Base-by-base conservation (phyloP, 1,284 basidiomycete species). In the Fomitopsis pinicola region DNA sequence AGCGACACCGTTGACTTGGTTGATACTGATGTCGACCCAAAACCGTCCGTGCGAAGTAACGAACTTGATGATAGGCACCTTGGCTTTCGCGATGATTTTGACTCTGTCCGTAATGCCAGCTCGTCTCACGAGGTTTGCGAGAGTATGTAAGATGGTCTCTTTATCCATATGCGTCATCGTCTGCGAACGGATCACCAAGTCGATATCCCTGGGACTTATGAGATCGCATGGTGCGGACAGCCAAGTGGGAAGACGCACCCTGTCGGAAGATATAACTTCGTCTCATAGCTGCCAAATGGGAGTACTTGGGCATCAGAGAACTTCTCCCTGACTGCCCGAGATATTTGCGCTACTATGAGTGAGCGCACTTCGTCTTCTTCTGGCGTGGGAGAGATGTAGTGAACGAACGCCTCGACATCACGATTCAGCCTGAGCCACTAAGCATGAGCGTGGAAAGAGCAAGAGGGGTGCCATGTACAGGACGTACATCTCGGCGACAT, bases 41-140 rank as follows among this genome's bases (percentile, higher is more conserved):
- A 97, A 87, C 44, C 85, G 82, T 9, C 92, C 93, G 64, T 82
- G 82, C 1, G 79, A 81, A 4, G 95, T 94, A 59, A 91, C 79
- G 73, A 98, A 97, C 76, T 98, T 98, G 76, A 98, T 81, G 71
- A 97, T 96, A 33, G 95, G 95, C 12, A 98, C 95, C 74, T 90
- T 92, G 56, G 96, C 95, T 75, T 87, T 91, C 22, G 89, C 87
- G 63, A 98, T 94, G 72, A 97, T 87, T 30, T 89, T 89, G 22
- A 98, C 91, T 71, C 86, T 78, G 76, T 80, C 72, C 33, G 88
- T 87, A 59, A 89, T 82, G 9, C 81, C 78, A 7, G 84, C 77
- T 59, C 81, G 81, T 73, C 85, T 85, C 62, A 92, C 76, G 30
- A 83, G 78, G 67, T 83, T 82, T n/a, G 88, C 87, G 17, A 92